phyloP scores from a whole-genome alignment of 805 yeast species.

The Candida lessepsii region DNA sequence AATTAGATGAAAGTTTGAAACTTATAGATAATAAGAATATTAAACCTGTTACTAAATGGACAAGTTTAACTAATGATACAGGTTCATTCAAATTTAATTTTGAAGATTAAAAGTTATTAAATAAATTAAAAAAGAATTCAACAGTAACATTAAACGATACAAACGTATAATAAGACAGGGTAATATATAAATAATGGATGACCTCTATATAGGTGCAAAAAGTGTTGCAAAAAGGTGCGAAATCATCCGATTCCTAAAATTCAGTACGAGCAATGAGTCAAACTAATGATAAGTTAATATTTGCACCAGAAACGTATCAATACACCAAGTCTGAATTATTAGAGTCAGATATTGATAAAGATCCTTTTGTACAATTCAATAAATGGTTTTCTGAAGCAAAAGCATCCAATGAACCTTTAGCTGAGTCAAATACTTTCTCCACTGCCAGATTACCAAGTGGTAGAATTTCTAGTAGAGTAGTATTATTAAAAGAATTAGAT shows the following conservation, averaged over 20 bases:
- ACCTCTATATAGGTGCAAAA: too few species aligned
- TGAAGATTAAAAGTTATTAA: neutral
- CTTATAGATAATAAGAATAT: neutral
- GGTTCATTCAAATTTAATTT: slow-evolving; percentile 7
- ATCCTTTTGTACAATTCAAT: slow-evolving; percentile 78
- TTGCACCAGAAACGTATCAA: slow-evolving; percentile 88
- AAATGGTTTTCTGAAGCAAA: slow-evolving; percentile 82
- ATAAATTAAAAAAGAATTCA: neutral
- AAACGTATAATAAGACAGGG: too few species aligned
- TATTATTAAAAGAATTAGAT: slow-evolving; percentile 87
- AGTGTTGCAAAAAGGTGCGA: neutral
- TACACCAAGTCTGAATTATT: slow-evolving; percentile 67
- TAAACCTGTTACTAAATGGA: slow-evolving; percentile 6
- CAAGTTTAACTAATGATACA: slow-evolving; percentile 4
- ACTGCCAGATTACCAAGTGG: slow-evolving; percentile 90
- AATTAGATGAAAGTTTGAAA: slow-evolving; percentile 22
- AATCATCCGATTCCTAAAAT: neutral
- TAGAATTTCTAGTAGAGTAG: slow-evolving; percentile 80
- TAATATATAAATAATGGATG: too few species aligned
- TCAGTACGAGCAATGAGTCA: slow-evolving; percentile 11
- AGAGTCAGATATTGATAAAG: slow-evolving; percentile 48
- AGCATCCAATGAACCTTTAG: slow-evolving; percentile 52
- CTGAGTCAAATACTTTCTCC: slow-evolving; percentile 84
- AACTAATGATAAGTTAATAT: slow-evolving; percentile 30
- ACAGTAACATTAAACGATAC: too few species aligned